phyloP scores from a whole-genome alignment of 305 asterid species.

The Plantago coronopus region DNA sequence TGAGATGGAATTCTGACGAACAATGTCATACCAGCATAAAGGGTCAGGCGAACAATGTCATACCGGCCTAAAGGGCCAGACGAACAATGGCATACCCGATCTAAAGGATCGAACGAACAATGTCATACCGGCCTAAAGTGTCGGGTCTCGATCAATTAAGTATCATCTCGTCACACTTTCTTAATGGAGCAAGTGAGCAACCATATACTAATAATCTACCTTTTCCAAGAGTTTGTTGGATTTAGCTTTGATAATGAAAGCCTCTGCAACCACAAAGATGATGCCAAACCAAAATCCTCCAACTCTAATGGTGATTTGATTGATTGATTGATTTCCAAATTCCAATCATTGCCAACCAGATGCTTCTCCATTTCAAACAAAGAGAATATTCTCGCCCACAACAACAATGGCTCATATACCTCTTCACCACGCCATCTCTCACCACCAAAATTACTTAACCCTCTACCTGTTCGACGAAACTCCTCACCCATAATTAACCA shows the following conservation, averaged over 20 bases:
- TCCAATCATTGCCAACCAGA: slow-evolving; percentile 9
- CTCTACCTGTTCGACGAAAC: slow-evolving; percentile 13
- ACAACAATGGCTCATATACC: slow-evolving; percentile 6
- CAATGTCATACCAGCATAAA: no score
- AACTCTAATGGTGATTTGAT: no score
- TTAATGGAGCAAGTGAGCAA: no score
- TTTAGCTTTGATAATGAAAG: slow-evolving; percentile 5
- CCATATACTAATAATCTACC: no score
- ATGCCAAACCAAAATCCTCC: slow-evolving; percentile 12
- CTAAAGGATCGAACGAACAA: no score
- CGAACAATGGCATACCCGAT: no score
- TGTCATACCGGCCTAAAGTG: no score
- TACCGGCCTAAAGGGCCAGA: no score
- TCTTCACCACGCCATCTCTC: neutral
- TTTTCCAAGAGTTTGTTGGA: neutral
- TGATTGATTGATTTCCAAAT: neutral
- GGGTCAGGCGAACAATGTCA: no score
- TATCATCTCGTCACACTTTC: no score
- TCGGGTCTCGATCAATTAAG: no score
- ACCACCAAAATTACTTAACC: slow-evolving; percentile 1
- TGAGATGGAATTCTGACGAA: no score
- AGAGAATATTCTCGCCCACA: slow-evolving; percentile 23
- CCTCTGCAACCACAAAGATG: slow-evolving; percentile 15
- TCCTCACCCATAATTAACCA: neutral
- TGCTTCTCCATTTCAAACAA: slow-evolving; percentile 22